Evolutionary conservation across 2,329 filamentous ascomycete species (phyloP), one percentile per base, ranked within the genome.

Genomic region (Ascomycota sp.): DNA sequence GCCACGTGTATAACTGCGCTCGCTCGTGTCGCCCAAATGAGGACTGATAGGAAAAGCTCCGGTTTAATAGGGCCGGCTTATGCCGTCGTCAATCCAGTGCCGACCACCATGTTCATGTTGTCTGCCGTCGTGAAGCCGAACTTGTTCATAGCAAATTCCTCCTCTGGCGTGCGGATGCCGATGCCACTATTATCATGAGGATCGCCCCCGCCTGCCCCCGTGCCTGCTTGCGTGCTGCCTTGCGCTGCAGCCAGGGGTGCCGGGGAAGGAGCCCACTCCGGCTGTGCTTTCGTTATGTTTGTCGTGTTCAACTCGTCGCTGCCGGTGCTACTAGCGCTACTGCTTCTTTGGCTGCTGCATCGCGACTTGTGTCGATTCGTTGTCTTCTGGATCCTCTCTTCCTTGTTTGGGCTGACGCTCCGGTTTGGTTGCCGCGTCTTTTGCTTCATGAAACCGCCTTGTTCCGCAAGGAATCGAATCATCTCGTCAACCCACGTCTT

Each of bases 401-500:
- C 50, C n/a, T 45, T 46, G 30, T 53, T 53, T 11, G 45, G 35
- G 13, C 35, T 36, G 4, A 43, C 39, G 7, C 44, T 42, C 9
- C 43, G 37, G 7, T 44, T 42, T 15, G 29, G 32, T 8, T 50
- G 50, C 4, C 51, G 52, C 7, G 52, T 53, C 38, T 57, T 66
- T 34, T 64, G 63, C 38, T 63, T 62, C 58, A 94, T 73, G 46
- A 94, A 94, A 0, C 86, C 86, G 30, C 85, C 86, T 42, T 85
- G 75, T 43, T 91, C 82, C 1, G 81, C 82, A 40, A 93, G 61
- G 65, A 91, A 94, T 33, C 77, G 65, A 29, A 83, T 71, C 80
- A 92, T 91, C 55, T 95, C 86, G 44, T 94, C 85, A 30, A 94
- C 69, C 63, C 86, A 95, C 33, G 86, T 85, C 49, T 94, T 93